Base-by-base conservation (phyloP, 2,329 filamentous ascomycete species). In the Elsinoe perseae region DNA sequence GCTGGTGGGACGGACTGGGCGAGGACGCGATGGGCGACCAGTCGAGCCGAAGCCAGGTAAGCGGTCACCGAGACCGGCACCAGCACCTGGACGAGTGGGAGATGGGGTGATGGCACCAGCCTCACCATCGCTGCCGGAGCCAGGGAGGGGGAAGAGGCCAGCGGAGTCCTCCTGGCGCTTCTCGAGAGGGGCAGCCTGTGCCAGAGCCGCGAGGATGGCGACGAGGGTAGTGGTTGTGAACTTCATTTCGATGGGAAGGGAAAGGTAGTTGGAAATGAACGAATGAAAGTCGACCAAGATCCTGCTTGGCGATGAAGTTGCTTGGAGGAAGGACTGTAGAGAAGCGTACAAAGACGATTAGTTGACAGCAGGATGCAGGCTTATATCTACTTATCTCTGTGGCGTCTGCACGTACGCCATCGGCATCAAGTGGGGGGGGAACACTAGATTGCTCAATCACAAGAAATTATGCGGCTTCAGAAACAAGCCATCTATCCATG, bases 401-500 rank as follows among this genome's bases (percentile, higher is more conserved):
- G 48, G 48, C 48, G 48, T 38, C 32, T 5, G 25, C n/a, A 43
- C 18, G 44, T 27, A 50, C 25, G 44, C 28, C 44, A 50, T 50
- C 44, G 44, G 44, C 14, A 12, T 50, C 28, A 50, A 44, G 40
- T 21, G 40, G 40, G 40, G 40, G n/a, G n/a, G n/a, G n/a, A n/a
- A 44, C 40, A 21, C 44, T 30, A 50, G 44, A 34, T 50, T 34
- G 28, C 6, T 7, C 23, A 50, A 30, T 28, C 44, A 50, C 30
- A 38, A 52, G 18, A 52, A 28, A 18, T 34, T 36, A 32, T 34
- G 28, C 16, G 16, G 18, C 16, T n/a, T 32, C 16, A 20, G 12
- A 52, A 52, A 52, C 48, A 52, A 36, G 32, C 30, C 48, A 52
- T 52, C 48, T 52, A 52, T 52, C 28, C 48, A 36, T 28, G 28